Base-by-base conservation (phyloP, 371 early-diverging fungal species). In the Choanephora cucurbitarum region DNA sequence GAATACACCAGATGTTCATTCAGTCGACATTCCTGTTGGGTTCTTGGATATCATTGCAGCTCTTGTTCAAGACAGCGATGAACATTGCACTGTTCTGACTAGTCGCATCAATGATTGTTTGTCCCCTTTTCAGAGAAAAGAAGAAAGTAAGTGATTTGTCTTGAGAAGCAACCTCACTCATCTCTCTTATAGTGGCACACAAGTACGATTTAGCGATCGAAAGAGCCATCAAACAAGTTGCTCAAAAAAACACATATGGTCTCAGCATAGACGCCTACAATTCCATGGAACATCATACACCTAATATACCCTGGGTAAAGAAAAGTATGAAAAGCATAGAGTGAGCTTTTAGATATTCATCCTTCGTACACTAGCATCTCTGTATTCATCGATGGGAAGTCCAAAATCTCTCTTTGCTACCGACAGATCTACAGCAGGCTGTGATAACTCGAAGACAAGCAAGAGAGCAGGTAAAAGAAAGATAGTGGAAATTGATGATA, bases 351-450 rank as follows among this genome's bases (percentile, higher is more conserved):
- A n/a, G n/a, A n/a, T n/a, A 52, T 18, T 21, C 28, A 8, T 14
- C 14, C 3, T n/a, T 40, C n/a, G n/a, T 31, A 42, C 11, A 40
- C 33, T 54, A 77, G 74, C 70, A 75, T 62, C 60, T 84, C 6
- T 58, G 70, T 15, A 60, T 86, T 15, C 68, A 54, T 45, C 70
- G 86, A 15, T 85, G 86, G 86, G 85, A 88, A 60, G 81, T 77
- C 5, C 58, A 73, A 42, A 72, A 81, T 62, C 57, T 77, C 3
- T 48, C 71, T 13, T 54, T 46, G 1, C 71, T 72, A 45, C 79
- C 81, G 21, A 10, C 4, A 3, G 70, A 77, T 55, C 46, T 77
- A 15, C 70, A 70, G 40, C 49, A 52, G 0, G 44, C 40, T 9
- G 50, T 77, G 6, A 15, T 37, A 5, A 7, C 44, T 4, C 58